Evolutionary conservation across 2,329 filamentous ascomycete genomes (phyloP), one percentile per base, ranked within the genome.

Genomic region (Calonectria crousiana): DNA sequence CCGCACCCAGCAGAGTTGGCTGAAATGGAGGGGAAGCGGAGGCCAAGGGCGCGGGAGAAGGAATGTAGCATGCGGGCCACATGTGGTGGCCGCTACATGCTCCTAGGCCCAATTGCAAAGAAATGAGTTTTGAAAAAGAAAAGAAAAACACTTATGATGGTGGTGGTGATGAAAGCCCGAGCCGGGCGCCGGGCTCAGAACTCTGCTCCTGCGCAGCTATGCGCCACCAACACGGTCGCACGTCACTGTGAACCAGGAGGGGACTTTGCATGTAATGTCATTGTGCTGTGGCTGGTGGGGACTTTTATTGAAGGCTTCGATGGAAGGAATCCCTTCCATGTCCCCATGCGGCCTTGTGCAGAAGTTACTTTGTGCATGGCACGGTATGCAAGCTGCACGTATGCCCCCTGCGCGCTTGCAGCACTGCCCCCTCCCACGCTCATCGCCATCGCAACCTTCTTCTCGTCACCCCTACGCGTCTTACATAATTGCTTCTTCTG

Each of bases 251-350:
- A 62, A 47, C 60, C 16, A 26, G 16, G 23, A 47, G 26, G 36
- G 58, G 23, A 14, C 16, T 23, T 64, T 32, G 23, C 60, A 51
- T 47, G 23, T 23, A 58, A 20, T 49, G 49, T 20, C 18, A 38
- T 41, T 69, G 38, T 23, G 66, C 53, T 70, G 56, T 49, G 49
- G 47, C 58, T 38, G 34, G 71, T 68, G 71, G 71, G 28, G 51
- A 62, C 49, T 6, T 49, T 64, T 28, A 38, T 58, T 32, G 71
- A 68, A 60, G 64, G n/a, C 52, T 65, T 69, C 53, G 66, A 73
- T 69, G 71, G 56, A 69, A 68, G 71, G 71, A 65, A 65, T 69
- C 47, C 18, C 60, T 66, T 47, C 62, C 62, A 67, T 44, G 53
- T 34, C 44, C 47, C 26, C 60, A 58, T 58, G 62, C 41, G 38